Conservation (phyloP, 129 eudicot genomes). For the Glebionis coronaria region DNA sequence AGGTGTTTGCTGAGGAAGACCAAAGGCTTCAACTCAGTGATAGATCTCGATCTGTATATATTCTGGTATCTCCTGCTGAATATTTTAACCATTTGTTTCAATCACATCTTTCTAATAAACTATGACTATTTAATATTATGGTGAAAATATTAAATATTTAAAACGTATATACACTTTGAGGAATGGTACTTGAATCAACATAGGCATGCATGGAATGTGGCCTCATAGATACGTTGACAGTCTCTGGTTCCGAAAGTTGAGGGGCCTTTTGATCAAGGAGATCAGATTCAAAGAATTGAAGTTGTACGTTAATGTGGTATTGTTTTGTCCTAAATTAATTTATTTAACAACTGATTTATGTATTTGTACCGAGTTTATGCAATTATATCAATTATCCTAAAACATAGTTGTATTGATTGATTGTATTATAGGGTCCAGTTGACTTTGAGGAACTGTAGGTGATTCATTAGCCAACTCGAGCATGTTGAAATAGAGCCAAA, state of each 20-base stretch:
- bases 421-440: not conserved
- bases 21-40: too few relatives aligned
- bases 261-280: not conserved
- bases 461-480: not conserved
- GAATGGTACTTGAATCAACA: too few relatives aligned
- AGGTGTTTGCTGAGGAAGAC: too few relatives aligned
- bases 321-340: not conserved
- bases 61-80: too few relatives aligned
- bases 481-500: not conserved
- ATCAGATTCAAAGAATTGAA: conserved; percentile 4
- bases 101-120: too few relatives aligned
- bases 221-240: not conserved
- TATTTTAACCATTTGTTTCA: too few relatives aligned
- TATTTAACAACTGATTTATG: not conserved
- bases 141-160: too few relatives aligned
- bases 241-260: conserved; percentile 8
- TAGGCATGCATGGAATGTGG: not conserved
- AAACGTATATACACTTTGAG: too few relatives aligned
- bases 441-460: conserved; percentile 1
- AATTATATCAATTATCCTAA: not conserved
- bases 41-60: too few relatives aligned
- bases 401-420: not conserved
- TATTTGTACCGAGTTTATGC: not conserved
- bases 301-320: not conserved
- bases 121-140: too few relatives aligned